These are phyloP conservation scores for Moringa oleifera DNA, from an alignment of 345 rosid genomes.

Conservation along the genomic window DNA sequence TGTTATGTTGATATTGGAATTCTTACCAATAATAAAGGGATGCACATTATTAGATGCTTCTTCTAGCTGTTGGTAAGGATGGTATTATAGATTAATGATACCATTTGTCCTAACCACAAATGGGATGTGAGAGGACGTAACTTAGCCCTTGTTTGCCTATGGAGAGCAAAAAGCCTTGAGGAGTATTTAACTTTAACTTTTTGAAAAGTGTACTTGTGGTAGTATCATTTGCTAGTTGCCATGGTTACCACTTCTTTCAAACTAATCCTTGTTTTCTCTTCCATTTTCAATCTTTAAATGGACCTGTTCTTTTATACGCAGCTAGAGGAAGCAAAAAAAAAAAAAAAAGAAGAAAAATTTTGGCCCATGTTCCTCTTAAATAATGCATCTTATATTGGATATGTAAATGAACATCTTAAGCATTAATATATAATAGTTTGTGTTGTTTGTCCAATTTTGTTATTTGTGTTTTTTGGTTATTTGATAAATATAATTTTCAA, in stretches of 20 bases:
- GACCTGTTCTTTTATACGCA: constrained; percentile 58
- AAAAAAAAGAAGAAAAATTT: no score
- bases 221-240: not conserved
- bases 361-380: no score
- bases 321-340: constrained; percentile 27
- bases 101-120: not conserved
- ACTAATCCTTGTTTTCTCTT: constrained; percentile 48
- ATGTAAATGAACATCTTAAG: no score
- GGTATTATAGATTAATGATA: constrained; percentile 1
- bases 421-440: no score
- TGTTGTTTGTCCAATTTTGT: no score
- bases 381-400: no score
- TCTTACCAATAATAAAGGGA: constrained; percentile 7
- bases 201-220: not conserved
- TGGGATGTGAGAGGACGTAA: not conserved
- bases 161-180: no score
- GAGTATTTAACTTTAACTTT: no score
- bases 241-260: not conserved
- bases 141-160: no score
- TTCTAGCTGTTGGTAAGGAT: constrained; percentile 8
- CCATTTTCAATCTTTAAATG: constrained; percentile 28
- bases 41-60: constrained; percentile 3
- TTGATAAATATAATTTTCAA: no score
- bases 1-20: constrained; percentile 58
- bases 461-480: no score